Conservation (phyloP, 352 stramenopile genomes). For the Pythium utonaiense region DNA sequence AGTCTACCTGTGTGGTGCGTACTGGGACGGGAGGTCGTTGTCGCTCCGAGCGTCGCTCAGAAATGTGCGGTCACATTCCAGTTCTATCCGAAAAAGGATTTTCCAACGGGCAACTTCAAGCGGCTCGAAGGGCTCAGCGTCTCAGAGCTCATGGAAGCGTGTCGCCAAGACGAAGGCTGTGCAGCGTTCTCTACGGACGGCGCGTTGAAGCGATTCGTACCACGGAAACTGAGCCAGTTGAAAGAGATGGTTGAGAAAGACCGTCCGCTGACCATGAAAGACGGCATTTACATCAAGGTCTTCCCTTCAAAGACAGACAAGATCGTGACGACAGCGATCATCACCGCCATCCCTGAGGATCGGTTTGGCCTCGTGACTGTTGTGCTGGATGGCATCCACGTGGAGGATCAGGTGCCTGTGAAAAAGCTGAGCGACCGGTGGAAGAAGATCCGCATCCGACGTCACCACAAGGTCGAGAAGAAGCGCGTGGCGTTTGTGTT, state of each 20-base stretch:
- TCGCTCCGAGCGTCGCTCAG: slow-evolving; percentile 54
- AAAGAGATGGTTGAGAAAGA: slow-evolving; percentile 33
- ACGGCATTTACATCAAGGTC: slow-evolving; percentile 64
- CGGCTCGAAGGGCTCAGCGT: slow-evolving; percentile 34
- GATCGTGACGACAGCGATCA: slow-evolving; percentile 51
- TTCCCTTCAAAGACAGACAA: slow-evolving; percentile 43
- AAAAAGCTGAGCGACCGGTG: slow-evolving; percentile 59
- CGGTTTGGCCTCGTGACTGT: slow-evolving; percentile 61
- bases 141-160: slow-evolving; percentile 48
- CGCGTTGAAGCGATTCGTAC: slow-evolving; percentile 72
- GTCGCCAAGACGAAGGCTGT: slow-evolving; percentile 64
- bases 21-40: slow-evolving; percentile 56
- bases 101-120: slow-evolving; percentile 62
- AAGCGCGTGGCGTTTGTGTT: slow-evolving; percentile 46
- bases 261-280: slow-evolving; percentile 23
- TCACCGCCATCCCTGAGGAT: slow-evolving; percentile 45
- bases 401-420: slow-evolving; percentile 47
- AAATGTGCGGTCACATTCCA: slow-evolving; percentile 69
- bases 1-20: slow-evolving; percentile 60
- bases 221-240: slow-evolving; percentile 67
- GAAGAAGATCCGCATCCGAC: slow-evolving; percentile 51
- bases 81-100: slow-evolving; percentile 75
- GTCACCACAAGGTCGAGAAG: slow-evolving; percentile 30
- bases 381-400: slow-evolving; percentile 49
- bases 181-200: slow-evolving; percentile 71